Evolutionary conservation across 352 stramenopile genomes (phyloP).

Genomic region (Phytophthora ramorum): DNA sequence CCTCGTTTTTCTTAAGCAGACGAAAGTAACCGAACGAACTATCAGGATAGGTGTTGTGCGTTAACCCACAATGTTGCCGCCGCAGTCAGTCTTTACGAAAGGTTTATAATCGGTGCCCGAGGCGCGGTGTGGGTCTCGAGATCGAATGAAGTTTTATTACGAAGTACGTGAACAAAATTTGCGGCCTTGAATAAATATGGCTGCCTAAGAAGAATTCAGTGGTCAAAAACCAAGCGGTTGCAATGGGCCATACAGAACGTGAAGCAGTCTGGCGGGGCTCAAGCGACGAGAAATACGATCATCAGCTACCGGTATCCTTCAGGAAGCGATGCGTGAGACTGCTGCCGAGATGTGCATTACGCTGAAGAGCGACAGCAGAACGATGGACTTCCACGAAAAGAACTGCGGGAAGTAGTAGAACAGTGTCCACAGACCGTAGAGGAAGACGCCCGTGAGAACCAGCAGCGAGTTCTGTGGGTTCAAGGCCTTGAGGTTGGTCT

Average conservation of each 20-base stretch:
- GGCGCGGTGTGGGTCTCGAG: not conserved
- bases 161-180: conserved; percentile 27
- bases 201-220: conserved; percentile 20
- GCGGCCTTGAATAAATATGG: conserved; percentile 43
- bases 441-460: conserved; percentile 61
- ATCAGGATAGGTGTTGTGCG: conserved; percentile 10
- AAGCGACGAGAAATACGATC: not conserved
- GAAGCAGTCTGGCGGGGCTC: conserved; percentile 4
- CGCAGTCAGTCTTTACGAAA: not conserved
- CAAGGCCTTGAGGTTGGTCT: conserved; percentile 60
- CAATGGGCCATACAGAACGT: not conserved
- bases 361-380: conserved; percentile 73
- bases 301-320: not conserved
- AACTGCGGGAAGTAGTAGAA: conserved; percentile 83
- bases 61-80: not conserved
- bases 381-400: conserved; percentile 77
- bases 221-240: conserved; percentile 26
- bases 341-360: conserved; percentile 64
- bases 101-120: not conserved
- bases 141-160: conserved; percentile 36
- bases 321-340: conserved; percentile 58
- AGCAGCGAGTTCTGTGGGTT: conserved; percentile 70
- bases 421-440: conserved; percentile 83
- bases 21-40: conserved; percentile 48
- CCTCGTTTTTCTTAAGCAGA: conserved; percentile 82